Evolutionary conservation across 2,329 filamentous ascomycete species (phyloP), one percentile per base, ranked within the genome.

Genomic region (Ophiostoma sp.): DNA sequence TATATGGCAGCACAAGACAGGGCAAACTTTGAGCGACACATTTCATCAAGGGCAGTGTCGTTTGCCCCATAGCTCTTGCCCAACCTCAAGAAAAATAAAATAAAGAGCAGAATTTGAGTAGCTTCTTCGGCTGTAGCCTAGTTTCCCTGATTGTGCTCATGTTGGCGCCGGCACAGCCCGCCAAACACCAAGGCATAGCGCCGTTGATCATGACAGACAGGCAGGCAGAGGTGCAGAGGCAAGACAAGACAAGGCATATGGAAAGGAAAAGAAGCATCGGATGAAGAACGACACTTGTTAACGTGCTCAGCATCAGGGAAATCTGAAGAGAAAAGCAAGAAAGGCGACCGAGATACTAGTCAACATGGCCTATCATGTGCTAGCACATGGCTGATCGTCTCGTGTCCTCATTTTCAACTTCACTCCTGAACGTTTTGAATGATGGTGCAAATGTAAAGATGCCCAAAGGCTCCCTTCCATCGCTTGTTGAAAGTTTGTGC

Each of bases 331-430:
- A 4, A 48, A 33, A 33, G 25, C 5, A 28, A 48, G n/a, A 42
- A 12, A 48, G 39, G 63, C 15, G 39, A 28, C 36, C 39, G 59
- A 42, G n/a, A 39, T 8, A 25, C 9, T 22, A 11, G n/a, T 12
- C n/a, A 39, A 6, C 59, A 17, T 31, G 63, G 39, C 64, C 42
- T 68, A 52, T 68, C 64, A 50, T 19, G 25, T 19, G 19, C 3
- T 17, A 69, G 64, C 64, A 69, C 64, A 69, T 69, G 64, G 64
- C 42, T 42, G 25, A 33, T 69, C 42, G 8, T 52, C 42, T 48
- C 25, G 42, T n/a, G n/a, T 33, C 25, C 25, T 45, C 42, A 25
- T 31, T n/a, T n/a, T 19, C 42, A 45, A 45, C 11, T 55, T 9
- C 3, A 8, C n/a, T n/a, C 19, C 19, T 55, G 5, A 12, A 22